Conservation (phyloP, 495 filamentous ascomycete genomes). For the Podospora australis region DNA sequence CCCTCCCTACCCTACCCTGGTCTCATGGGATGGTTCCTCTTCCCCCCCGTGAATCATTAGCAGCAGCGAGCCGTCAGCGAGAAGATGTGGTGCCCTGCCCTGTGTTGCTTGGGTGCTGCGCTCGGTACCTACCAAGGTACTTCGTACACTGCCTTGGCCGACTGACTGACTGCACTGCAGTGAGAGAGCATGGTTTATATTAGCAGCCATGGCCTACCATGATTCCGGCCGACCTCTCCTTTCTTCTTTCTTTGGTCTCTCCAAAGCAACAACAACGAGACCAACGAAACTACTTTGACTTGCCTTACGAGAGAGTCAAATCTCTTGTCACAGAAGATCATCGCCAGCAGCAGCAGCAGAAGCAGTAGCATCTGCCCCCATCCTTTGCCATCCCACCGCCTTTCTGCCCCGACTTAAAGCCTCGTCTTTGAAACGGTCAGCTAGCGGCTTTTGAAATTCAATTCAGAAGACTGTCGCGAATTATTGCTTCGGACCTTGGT, state of each 20-base stretch:
- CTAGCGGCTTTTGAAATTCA: slow-evolving; percentile 22
- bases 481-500: slow-evolving; percentile 17
- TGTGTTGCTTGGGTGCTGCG: background rate
- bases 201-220: slow-evolving; percentile 14
- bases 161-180: slow-evolving; percentile 7
- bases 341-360: slow-evolving; percentile 38
- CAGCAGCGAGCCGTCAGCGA: background rate
- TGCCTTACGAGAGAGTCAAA: slow-evolving; percentile 37
- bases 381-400: slow-evolving; percentile 23
- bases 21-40: background rate
- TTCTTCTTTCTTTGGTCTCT: slow-evolving; percentile 31
- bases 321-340: slow-evolving; percentile 49
- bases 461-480: slow-evolving; percentile 25
- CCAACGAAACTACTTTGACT: slow-evolving; percentile 30
- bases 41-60: slow-evolving; percentile 1
- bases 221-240: slow-evolving; percentile 17
- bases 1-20: no score
- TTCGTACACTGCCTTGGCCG: no score
- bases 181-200: slow-evolving; percentile 16
- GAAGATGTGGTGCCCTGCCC: background rate
- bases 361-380: slow-evolving; percentile 33
- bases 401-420: slow-evolving; percentile 25
- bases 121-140: slow-evolving; percentile 7
- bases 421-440: background rate
- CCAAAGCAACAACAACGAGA: slow-evolving; percentile 42